Evolutionary conservation across 2,329 filamentous ascomycete species (phyloP).

Genomic region (Penicillium janthinellum): DNA sequence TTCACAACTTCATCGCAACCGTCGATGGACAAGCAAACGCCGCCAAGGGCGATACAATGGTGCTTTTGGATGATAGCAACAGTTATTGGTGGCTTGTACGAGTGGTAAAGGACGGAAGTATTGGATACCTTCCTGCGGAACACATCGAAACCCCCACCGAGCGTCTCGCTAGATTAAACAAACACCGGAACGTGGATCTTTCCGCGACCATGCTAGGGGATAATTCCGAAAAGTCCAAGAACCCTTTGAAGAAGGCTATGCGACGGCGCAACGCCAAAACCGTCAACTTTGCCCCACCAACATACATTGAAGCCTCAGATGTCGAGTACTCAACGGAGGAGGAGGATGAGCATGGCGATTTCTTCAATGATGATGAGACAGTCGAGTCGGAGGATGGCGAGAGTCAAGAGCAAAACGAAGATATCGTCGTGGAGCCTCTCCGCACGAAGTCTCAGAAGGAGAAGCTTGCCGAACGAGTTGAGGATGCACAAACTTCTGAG

Average conservation of each 20-base stretch:
- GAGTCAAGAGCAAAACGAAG: constrained; percentile 37
- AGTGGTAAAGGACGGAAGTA: constrained; percentile 96
- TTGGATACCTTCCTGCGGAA: constrained; percentile 92
- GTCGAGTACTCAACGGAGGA: constrained; percentile 83
- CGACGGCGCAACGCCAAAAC: constrained; percentile 79
- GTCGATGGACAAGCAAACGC: constrained; percentile 98
- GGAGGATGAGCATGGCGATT: constrained; percentile 58
- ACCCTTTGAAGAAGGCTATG: constrained; percentile 80
- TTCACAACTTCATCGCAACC: constrained; percentile 96
- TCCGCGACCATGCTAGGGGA: constrained; percentile 72
- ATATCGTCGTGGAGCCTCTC: constrained; percentile 49
- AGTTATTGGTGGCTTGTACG: constrained; percentile 99
- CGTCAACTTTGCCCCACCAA: constrained; percentile 81
- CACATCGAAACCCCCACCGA: constrained; percentile 98
- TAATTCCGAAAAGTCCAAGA: constrained; percentile 77
- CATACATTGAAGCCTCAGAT: constrained; percentile 85
- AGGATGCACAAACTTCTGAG: constrained; percentile 23
- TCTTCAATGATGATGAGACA: constrained; percentile 51
- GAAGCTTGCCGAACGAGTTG: constrained; percentile 30
- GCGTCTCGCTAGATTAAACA: constrained; percentile 88
- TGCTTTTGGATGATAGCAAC: constrained; percentile 95
- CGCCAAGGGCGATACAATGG: constrained; percentile 98
- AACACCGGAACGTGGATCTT: constrained; percentile 93
- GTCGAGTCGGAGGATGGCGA: constrained; percentile 42
- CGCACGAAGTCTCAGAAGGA: constrained; percentile 47